phyloP scores from a whole-genome alignment of 768 basidiomycete species.

The Podaxis rugospora region DNA sequence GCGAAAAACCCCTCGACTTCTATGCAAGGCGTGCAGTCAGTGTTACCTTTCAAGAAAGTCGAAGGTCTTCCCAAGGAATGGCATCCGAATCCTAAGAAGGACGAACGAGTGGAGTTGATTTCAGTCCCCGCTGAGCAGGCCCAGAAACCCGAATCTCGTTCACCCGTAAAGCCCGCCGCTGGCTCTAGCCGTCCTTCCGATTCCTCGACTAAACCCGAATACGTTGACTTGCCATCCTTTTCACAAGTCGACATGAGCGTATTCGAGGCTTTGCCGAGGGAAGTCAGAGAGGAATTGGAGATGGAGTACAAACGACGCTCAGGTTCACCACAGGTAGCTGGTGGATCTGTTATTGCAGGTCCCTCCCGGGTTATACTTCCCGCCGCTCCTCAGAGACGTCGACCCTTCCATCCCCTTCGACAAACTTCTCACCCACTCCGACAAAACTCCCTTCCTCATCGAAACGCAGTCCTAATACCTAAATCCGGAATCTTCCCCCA shows the following conservation, averaged over 20 bases:
- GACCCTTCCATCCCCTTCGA: not conserved
- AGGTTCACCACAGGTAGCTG: constrained; percentile 32
- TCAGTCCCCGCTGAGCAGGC: constrained; percentile 5
- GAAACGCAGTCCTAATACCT: not conserved
- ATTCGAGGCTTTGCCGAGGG: constrained; percentile 65
- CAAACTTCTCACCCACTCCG: constrained; percentile 5
- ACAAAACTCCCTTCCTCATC: not conserved
- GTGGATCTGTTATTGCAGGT: not conserved
- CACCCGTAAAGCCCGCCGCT: constrained; percentile 16
- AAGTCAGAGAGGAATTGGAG: constrained; percentile 66
- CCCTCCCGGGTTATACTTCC: not conserved
- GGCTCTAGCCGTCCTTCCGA: constrained; percentile 6
- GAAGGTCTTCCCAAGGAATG: constrained; percentile 9
- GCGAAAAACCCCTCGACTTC: constrained; percentile 22
- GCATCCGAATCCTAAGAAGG: not conserved
- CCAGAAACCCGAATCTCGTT: not conserved
- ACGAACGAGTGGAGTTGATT: constrained; percentile 8
- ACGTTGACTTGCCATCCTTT: constrained; percentile 56
- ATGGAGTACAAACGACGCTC: constrained; percentile 62
- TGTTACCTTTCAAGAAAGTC: constrained; percentile 49
- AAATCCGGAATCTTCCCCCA: constrained; percentile 28
- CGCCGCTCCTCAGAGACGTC: not conserved
- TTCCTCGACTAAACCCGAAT: constrained; percentile 18
- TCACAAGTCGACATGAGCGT: constrained; percentile 74
- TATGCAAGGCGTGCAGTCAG: constrained; percentile 49